A percentile compares a stretch with the other conserved stretches of the same genome.
These are phyloP conservation scores for Albatrellus ellisii DNA, from an alignment of 768 basidiomycete species.

Conservation along the genomic window DNA sequence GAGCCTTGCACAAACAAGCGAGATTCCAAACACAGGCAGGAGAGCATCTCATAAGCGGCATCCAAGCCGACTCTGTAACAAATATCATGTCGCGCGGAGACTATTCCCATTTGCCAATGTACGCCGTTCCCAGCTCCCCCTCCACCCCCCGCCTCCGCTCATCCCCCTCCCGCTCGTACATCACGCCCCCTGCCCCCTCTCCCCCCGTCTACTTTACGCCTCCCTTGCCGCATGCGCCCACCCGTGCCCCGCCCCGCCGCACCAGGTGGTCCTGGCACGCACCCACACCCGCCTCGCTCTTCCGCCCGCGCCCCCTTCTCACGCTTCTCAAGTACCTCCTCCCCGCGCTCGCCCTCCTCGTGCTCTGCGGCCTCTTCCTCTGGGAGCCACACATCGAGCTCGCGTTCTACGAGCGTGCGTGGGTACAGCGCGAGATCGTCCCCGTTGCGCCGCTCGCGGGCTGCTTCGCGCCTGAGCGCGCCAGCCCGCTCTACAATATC, in stretches of 20 bases:
- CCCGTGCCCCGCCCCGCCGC: background rate
- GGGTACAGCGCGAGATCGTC: constrained; percentile 59
- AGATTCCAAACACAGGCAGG: too few species aligned
- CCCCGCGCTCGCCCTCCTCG: constrained; percentile 14
- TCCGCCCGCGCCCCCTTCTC: background rate
- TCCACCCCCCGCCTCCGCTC: constrained; percentile 2
- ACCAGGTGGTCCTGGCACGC: background rate
- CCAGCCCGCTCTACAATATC: constrained; percentile 58
- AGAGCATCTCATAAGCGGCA: too few species aligned
- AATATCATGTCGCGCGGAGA: background rate
- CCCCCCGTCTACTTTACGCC: background rate
- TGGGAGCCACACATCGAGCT: constrained; percentile 83
- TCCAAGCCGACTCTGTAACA: too few species aligned
- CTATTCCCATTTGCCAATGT: constrained; percentile 2
- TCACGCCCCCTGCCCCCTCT: background rate
- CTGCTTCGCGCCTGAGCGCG: constrained; percentile 52
- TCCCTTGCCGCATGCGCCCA: background rate
- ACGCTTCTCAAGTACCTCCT: background rate
- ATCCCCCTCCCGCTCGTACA: background rate
- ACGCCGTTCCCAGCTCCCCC: background rate
- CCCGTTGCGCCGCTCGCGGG: constrained; percentile 47
- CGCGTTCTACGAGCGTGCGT: constrained; percentile 60
- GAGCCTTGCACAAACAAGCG: too few species aligned
- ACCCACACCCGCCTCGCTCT: background rate
- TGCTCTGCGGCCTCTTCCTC: constrained; percentile 37